phyloP scores from a whole-genome alignment of 768 basidiomycete genomes.

The Leucosporidium creatinivorum region DNA sequence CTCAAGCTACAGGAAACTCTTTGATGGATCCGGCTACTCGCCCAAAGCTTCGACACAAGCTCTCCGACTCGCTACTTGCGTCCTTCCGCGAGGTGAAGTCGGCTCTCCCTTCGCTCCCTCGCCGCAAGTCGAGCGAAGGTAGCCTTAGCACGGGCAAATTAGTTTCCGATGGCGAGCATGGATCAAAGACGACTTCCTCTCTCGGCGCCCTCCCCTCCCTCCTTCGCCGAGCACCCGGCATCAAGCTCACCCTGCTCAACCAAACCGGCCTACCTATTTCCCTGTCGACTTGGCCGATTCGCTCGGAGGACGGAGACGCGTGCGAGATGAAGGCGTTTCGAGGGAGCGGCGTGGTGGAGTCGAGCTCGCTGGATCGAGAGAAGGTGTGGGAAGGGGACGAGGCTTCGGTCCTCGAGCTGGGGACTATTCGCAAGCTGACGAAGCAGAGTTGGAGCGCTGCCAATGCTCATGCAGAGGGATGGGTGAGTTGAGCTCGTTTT shows the following conservation, averaged over 20 bases:
- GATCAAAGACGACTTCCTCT: background rate
- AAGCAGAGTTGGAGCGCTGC: background rate
- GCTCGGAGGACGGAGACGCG: background rate
- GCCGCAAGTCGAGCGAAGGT: background rate
- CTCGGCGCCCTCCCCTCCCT: background rate
- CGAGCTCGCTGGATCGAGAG: background rate
- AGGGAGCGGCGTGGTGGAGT: background rate
- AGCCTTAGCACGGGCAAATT: background rate
- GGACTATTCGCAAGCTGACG: background rate
- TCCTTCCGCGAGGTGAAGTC: no score
- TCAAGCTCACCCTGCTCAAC: slow-evolving; percentile 4
- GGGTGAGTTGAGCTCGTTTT: slow-evolving; percentile 4
- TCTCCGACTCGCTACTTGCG: no score
- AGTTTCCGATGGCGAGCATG: background rate
- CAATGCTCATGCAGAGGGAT: background rate
- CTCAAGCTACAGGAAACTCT: no score
- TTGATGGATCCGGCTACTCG: no score
- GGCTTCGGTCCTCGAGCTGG: background rate
- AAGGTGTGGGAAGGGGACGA: background rate
- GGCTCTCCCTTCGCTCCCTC: background rate
- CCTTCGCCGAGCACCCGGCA: background rate
- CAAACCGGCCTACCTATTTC: background rate
- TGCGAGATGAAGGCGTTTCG: background rate
- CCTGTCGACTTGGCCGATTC: background rate
- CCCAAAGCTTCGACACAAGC: no score